Conservation (phyloP, 2,329 filamentous ascomycete genomes). For the Pyrenophora tritici-repentis region DNA sequence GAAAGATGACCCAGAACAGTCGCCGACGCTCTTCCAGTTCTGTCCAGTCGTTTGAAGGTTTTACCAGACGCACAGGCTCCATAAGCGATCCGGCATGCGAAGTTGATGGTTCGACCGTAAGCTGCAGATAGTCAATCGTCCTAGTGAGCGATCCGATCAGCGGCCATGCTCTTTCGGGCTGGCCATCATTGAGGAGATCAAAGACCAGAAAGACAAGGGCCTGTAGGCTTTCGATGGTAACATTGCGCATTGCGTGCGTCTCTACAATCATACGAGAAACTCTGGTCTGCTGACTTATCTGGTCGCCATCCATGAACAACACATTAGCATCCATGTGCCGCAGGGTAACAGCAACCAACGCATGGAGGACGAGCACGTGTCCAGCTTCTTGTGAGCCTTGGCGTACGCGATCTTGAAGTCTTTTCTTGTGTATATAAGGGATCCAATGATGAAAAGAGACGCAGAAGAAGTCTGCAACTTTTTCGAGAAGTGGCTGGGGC, state of each 20-base stretch:
- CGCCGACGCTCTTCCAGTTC: conserved; percentile 39
- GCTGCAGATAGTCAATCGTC: conserved; percentile 41
- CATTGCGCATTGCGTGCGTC: conserved; percentile 30
- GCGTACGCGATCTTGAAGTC: conserved; percentile 32
- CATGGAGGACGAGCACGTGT: conserved; percentile 35
- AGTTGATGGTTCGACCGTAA: conserved; percentile 36
- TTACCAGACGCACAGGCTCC: conserved; percentile 34
- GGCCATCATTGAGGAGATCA: conserved; percentile 41
- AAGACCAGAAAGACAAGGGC: conserved; percentile 42
- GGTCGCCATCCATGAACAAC: conserved; percentile 32
- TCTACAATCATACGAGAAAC: conserved; percentile 40
- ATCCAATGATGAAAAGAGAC: conserved; percentile 45
- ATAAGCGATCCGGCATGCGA: conserved; percentile 35
- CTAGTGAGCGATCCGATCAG: conserved; percentile 42
- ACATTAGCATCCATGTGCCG: conserved; percentile 34
- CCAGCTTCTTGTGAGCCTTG: conserved; percentile 20
- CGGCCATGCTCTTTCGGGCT: conserved; percentile 38
- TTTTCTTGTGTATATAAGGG: conserved; percentile 39
- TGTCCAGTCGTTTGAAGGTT: conserved; percentile 37
- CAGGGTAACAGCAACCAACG: conserved; percentile 34
- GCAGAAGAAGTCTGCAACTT: conserved; percentile 39
- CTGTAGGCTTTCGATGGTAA: conserved; percentile 38
- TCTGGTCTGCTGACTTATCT: conserved; percentile 31
- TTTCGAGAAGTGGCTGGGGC: conserved; percentile 30
- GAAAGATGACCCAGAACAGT: conserved; percentile 42